Evolutionary conservation across 2,329 filamentous ascomycete genomes (phyloP), one percentile per base, ranked within the genome.

Genomic region (Stemphylium beticola): DNA sequence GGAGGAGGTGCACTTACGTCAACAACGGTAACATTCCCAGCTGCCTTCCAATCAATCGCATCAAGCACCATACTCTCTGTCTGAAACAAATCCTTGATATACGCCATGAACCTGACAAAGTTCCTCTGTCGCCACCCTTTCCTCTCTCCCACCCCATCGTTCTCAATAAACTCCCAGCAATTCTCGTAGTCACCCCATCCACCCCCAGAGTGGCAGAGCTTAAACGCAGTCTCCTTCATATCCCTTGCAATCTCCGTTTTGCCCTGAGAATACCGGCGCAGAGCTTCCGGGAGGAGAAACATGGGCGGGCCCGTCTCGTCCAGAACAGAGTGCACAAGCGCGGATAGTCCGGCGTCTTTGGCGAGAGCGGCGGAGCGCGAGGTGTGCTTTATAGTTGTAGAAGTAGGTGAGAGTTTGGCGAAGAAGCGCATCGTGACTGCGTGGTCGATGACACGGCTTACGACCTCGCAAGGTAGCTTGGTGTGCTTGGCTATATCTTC

Each of bases 341-440:
- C 66, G 9, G 57, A 49, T 4, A 72, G 58, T 1, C 69, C 71
- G 1, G 61, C 17, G 15, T 62, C 61, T 31, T 63, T 60, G 4
- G 66, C 65, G 2, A 74, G 62, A 0, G 68, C 66, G 0, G 70
- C 69, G 4, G 69, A 72, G 20, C 69, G 64, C 1, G 66, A 71
- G 4, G 65, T 69, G 49, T 73, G 69, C 24, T 52, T 45, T 24
- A 74, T 61, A 12, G 39, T 60, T 14, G 26, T 49, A 11, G 52
- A 47, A 33, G 40, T 54, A 40, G 53, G 60, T 34, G 38, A 63
- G 49, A 43, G 38, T 57, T 68, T 61, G 14, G 55, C 29, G 49
- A 79, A 79, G 47, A 77, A 67, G 2, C 69, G 71, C 53, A 72
- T 66, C 0, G 72, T 74, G 8, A 71, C 62, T 15, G 69, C 72